Evolutionary conservation across 2,329 filamentous ascomycete genomes (phyloP), one percentile per base, ranked within the genome.

Genomic region (Hymenoscyphus fructigenus): DNA sequence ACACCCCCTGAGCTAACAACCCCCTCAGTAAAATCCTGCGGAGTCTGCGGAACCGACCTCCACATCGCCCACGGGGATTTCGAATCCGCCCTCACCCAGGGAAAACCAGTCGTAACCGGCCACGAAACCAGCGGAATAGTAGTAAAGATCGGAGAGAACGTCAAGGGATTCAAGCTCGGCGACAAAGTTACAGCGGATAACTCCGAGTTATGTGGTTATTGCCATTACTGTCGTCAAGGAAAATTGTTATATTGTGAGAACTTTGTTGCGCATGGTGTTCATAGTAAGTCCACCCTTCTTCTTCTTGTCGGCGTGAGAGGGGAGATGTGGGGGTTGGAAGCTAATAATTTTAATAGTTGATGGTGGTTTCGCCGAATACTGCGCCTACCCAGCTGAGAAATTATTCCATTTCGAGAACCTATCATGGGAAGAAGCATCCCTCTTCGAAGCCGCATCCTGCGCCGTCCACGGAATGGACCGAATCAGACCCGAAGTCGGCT

Each of bases 151-250:
- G 65, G 65, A 56, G 64, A 65, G 59, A 60, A 68, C 34, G 63
- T 68, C 9, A 67, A 67, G 47, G 67, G 67, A 0, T 68, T 68
- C 61, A 67, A 67, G 32, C 20, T 67, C 23, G 67, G 65, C 2
- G 67, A 68, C 50, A 68, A 68, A 55, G 67, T 68, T 12, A 68
- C 67, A 6, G 67, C 67, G 12, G 65, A 67, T 56, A 68, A 67
- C 41, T 64, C 63, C 5, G 67, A 68, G 59, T 56, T 68, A 14
- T 68, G 67, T 53, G 65, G 67, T 26, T 57, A 68, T 47, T 68
- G 67, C 59, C 67, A 68, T 60, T 68, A 57, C 59, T 68, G 67
- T 50, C 59, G 67, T 5, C 67, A 67, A 60, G 67, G 67, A 20
- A 68, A 68, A 59, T 32, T 67, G 41, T 38, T 68, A 26, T 68